Evolutionary conservation across 2,329 filamentous ascomycete species (phyloP), one percentile per base, ranked within the genome.

Genomic region (Gnomoniopsis sp.): DNA sequence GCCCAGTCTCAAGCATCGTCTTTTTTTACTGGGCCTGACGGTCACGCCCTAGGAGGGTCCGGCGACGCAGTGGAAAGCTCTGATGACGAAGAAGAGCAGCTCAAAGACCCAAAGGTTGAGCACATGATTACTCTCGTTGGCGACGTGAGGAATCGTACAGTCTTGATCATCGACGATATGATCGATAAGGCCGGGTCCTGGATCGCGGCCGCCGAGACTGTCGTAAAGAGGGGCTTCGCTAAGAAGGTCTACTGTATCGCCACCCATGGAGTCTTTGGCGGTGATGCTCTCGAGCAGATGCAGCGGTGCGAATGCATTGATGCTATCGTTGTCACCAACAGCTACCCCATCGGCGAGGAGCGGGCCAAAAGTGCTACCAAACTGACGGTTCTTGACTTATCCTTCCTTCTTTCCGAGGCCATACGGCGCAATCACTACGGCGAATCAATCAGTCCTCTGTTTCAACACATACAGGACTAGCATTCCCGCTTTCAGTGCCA

Each of bases 91-190:
- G 95, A 99, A 68, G 91, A 96, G 65, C 87, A 88, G n/a, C 85
- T 93, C 54, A 85, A 88, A 67, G 87, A 93, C 65, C 86, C 88
- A 12, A 87, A 88, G 61, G 80, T 93, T 22, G 95, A 99, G 76
- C 92, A 93, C 69, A 96, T 93, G 79, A 96, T 99, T 67, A 99
- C 95, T 0, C 81, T 99, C n/a, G 95, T 99, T 15, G 95, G 95
- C 61, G 91, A 98, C 68, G 95, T 99, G 61, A 89, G 87, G 69
- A 87, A 91, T 70, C 86, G 91, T 59, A 88, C 91, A 0, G 95
- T 98, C 55, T 89, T 99, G 71, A 92, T 99, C 62, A 90, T 99
- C 52, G 95, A 99, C 72, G 95, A 99, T 72, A 98, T 99, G 90
- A 97, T 99, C 69, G 95, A 99, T 77, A 97, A 96, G 77, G 88